Evolutionary conservation across 1,284 basidiomycete species (phyloP), one percentile per base, ranked within the genome.

Genomic region (Ustilago lituana): DNA sequence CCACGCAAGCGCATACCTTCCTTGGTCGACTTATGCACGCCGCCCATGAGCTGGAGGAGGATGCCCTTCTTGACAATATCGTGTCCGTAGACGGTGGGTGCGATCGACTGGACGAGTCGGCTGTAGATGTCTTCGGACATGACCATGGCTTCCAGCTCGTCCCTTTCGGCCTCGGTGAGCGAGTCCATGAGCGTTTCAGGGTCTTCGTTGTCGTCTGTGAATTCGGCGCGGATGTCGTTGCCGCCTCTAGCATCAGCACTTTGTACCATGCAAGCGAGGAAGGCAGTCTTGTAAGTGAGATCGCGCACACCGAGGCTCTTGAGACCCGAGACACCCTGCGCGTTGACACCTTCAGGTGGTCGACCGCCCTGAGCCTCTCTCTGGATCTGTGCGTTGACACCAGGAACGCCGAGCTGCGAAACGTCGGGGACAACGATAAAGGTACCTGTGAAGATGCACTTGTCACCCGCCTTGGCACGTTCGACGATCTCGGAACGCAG

Each of bases 401-500:
- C 96, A 0, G 94, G 94, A 14, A 98, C 84, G 11, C 94, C 94
- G 23, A 99, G 88, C 82, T 97, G 94, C 61, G 93, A 92, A 31
- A 98, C 95, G 83, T 99, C 96, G 1, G 96, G 96, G 0, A 99
- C 93, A 48, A 98, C 96, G 73, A 98, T 94, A 83, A 98, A 98
- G 0, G 93, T 92, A 14, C 96, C 96, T 3, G 93, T 97, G 82
- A 99, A 98, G 37, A 94, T 90, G 83, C 94, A 97, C 84, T 97
- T 98, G 84, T 99, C 96, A 76, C 96, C 96, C 0, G 96, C 95
- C 83, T 99, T 99, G 26, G 95, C 96, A 20, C 92, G 88, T 82
- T 98, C 96, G 24, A 98, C 96, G 69, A 97, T 88, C 80, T 98
- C 96, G 9, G 90, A 90, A 31, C 96, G 91, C 12, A 98, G 87